Evolutionary conservation across 1,139 yeast species (phyloP).

Genomic region (Zygosaccharomyces pseudobailii): DNA sequence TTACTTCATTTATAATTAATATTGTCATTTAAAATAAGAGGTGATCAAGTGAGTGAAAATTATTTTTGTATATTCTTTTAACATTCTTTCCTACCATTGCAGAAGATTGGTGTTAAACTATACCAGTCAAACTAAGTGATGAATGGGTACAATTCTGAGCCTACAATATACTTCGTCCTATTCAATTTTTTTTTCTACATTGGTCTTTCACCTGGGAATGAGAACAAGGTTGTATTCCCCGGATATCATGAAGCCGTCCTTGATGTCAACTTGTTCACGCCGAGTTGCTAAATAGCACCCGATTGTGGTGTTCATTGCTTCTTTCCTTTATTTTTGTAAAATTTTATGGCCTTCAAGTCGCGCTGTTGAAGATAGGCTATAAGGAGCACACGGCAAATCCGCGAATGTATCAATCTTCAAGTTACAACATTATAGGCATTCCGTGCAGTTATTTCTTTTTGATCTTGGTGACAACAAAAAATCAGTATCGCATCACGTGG

Average conservation of each 20-base stretch:
- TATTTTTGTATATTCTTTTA: no score
- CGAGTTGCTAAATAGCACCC: conserved; percentile 29
- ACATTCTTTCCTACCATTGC: no score
- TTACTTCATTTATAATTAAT: no score
- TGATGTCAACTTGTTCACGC: conserved; percentile 43
- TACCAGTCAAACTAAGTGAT: no score
- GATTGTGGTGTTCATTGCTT: background rate
- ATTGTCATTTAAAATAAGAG: no score
- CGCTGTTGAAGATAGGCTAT: background rate
- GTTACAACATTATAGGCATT: background rate
- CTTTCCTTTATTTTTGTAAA: background rate
- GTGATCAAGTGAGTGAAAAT: no score
- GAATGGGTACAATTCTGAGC: no score
- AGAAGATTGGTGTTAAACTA: no score
- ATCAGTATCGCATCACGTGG: background rate
- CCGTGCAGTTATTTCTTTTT: background rate
- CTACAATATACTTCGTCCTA: no score
- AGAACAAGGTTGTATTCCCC: conserved; percentile 64
- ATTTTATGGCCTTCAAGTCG: background rate
- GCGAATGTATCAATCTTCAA: background rate
- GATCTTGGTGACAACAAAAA: background rate
- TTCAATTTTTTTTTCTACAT: no score
- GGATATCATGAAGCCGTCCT: conserved; percentile 60
- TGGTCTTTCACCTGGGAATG: conserved; percentile 63
- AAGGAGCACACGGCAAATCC: background rate